Evolutionary conservation across 73 alveolate genomes (phyloP).

Genomic region (Loxodes magnus): DNA sequence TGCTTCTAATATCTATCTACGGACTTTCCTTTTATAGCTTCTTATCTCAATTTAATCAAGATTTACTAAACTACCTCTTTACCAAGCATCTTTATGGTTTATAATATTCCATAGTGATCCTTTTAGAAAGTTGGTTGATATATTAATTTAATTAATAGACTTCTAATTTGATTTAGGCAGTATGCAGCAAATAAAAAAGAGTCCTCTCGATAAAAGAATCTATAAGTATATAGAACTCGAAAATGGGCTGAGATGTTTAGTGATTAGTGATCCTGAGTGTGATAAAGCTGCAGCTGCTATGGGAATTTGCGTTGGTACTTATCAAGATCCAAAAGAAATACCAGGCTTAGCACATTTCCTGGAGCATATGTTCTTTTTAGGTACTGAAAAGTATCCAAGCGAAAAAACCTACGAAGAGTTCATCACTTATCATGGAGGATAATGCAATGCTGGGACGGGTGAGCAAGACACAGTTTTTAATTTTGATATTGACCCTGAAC

Average conservation of each 20-base stretch:
- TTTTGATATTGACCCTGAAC: constrained; percentile 30
- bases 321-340: constrained; percentile 27
- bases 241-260: constrained; percentile 42
- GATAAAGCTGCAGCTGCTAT: constrained; percentile 57
- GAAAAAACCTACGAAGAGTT: constrained; percentile 37
- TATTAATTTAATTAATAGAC: too few relatives aligned
- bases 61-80: too few relatives aligned
- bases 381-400: constrained; percentile 61
- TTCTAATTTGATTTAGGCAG: too few relatives aligned
- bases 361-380: constrained; percentile 90
- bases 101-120: too few relatives aligned
- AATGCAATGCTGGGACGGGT: constrained; percentile 71
- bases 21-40: too few relatives aligned
- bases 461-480: constrained; percentile 51
- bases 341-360: constrained; percentile 90
- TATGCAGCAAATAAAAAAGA: too few relatives aligned
- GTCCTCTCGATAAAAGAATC: constrained; percentile 1
- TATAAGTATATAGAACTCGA: constrained; percentile 19
- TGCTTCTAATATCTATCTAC: too few relatives aligned
- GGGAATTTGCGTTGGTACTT: constrained; percentile 47
- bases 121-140: too few relatives aligned
- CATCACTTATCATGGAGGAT: constrained; percentile 62
- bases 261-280: constrained; percentile 46
- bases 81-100: too few relatives aligned
- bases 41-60: too few relatives aligned